Percentiles rank a stretch among this genome's conserved stretches.
Conservation (phyloP, 192 early-diverging fungal genomes). For the Coemansia pectinata region DNA sequence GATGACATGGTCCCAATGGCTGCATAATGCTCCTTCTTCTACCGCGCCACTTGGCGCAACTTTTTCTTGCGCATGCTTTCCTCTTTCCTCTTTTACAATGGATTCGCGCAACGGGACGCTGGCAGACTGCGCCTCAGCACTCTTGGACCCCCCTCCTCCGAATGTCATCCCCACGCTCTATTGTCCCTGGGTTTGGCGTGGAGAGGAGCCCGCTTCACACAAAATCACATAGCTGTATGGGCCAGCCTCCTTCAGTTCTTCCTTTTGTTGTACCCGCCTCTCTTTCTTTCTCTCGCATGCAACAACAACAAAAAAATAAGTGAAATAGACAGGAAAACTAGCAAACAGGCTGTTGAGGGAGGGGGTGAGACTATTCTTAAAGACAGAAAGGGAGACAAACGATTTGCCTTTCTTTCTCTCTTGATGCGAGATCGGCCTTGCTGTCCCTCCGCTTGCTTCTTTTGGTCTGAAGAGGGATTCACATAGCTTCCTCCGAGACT, state of each 20-base stretch:
- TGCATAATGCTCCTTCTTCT: not conserved
- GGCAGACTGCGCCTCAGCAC: not conserved
- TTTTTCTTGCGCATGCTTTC: not conserved
- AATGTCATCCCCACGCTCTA: not conserved
- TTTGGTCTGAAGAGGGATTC: slow-evolving; percentile 1
- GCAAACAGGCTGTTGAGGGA: not conserved
- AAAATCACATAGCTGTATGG: not conserved
- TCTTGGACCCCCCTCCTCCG: not conserved
- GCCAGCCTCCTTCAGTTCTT: not conserved
- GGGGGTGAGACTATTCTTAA: not conserved
- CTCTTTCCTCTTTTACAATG: not conserved
- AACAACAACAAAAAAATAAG: not conserved
- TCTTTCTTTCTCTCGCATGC: not conserved
- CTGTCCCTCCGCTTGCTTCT: slow-evolving; percentile 3
- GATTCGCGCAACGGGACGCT: not conserved
- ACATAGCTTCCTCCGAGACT: not conserved
- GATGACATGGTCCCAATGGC: not conserved
- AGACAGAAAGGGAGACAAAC: not conserved
- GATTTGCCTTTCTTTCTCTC: slow-evolving; percentile 1
- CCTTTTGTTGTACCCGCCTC: not conserved
- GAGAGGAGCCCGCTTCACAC: not conserved
- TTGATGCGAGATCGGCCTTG: slow-evolving; percentile 3
- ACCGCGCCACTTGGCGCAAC: not conserved
- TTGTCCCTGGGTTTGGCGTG: not conserved
- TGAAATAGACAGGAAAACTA: not conserved